Conservation (phyloP, 1,139 yeast species). For the Yarrowia galli region DNA sequence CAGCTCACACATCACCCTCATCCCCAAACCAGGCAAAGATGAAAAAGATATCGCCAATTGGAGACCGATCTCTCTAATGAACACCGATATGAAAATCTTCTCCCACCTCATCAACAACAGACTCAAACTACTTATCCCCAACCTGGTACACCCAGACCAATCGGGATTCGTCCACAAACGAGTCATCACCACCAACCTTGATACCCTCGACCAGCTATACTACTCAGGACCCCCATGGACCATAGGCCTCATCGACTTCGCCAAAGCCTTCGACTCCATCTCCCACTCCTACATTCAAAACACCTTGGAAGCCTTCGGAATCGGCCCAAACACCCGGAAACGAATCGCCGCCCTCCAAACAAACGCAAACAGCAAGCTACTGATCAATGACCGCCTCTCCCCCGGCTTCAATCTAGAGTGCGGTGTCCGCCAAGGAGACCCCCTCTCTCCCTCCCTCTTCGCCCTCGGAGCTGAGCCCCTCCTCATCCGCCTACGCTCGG, state of each 20-base stretch:
- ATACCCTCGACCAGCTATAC: neutral
- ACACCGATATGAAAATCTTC: neutral
- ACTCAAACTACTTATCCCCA: neutral
- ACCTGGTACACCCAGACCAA: neutral
- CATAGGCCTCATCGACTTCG: neutral
- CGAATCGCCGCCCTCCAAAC: neutral
- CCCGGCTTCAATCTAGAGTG: neutral
- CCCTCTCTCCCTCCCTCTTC: no score
- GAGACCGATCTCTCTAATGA: constrained; percentile 7
- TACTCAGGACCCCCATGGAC: neutral
- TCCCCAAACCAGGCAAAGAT: neutral
- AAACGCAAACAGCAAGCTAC: neutral
- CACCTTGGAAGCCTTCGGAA: neutral
- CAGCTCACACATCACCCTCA: neutral
- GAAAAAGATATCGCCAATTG: neutral
- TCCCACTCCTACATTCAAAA: neutral
- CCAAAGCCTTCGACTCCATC: constrained; percentile 1
- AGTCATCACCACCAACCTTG: neutral
- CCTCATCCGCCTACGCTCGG: no score
- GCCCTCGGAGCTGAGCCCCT: no score
- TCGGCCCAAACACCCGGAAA: neutral
- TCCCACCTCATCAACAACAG: neutral
- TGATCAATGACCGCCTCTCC: neutral
- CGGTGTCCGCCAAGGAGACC: neutral
- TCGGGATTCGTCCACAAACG: neutral